These are phyloP conservation scores for Naematelia aurantialba DNA, from an alignment of 768 basidiomycete genomes.

Conservation along the genomic window DNA sequence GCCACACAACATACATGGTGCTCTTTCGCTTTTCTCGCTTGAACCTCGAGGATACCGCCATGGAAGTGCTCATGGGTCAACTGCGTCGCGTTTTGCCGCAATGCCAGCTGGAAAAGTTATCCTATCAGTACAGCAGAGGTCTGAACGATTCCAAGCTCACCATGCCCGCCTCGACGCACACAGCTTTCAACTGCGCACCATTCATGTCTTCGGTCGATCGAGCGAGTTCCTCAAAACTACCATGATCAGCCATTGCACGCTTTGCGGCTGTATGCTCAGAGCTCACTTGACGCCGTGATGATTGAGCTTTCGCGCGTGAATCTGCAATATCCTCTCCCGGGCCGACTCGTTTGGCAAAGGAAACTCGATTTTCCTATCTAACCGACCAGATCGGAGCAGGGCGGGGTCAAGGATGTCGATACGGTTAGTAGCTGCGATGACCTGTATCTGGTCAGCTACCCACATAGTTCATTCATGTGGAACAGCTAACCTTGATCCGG, in stretches of 20 bases:
- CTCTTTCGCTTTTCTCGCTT: constrained; percentile 99
- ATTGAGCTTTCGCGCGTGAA: constrained; percentile 95
- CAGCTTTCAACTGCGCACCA: constrained; percentile 73
- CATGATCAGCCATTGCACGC: not conserved
- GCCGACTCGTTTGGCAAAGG: constrained; percentile 93
- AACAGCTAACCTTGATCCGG: constrained; percentile 78
- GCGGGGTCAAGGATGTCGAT: constrained; percentile 98
- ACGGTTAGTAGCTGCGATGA: constrained; percentile 96
- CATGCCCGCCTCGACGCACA: constrained; percentile 99
- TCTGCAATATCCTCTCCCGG: constrained; percentile 92
- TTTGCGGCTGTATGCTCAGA: not conserved
- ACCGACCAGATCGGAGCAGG: constrained; percentile 92
- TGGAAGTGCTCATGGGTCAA: constrained; percentile 93
- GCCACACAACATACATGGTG: constrained; percentile 53
- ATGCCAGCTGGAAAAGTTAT: constrained; percentile 29
- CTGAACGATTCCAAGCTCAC: constrained; percentile 57
- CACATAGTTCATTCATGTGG: not conserved
- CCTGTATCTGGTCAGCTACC: constrained; percentile 55
- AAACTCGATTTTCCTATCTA: constrained; percentile 98
- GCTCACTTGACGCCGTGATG: constrained; percentile 72
- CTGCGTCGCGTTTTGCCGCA: constrained; percentile 84
- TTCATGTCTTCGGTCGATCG: constrained; percentile 98
- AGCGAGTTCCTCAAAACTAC: constrained; percentile 81
- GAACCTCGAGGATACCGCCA: constrained; percentile 65
- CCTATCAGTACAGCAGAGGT: not conserved